Evolutionary conservation across 192 early-diverging fungal species (phyloP).

Genomic region (Irineochytrium annulatum): DNA sequence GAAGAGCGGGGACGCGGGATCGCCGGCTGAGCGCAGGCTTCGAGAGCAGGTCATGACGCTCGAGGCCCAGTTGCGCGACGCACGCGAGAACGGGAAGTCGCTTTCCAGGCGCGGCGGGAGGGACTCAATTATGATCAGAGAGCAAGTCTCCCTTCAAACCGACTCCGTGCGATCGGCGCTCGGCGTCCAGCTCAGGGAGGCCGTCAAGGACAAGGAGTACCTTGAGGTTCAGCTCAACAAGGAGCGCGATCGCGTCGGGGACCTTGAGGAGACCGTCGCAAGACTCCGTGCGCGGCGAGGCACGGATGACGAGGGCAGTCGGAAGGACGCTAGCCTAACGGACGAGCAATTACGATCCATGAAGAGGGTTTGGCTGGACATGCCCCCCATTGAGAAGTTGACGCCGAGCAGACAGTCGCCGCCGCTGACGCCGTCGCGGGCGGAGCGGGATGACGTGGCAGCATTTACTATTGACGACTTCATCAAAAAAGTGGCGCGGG

Average conservation of each 20-base stretch:
- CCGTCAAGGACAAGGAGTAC: conserved; percentile 34
- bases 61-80: conserved; percentile 11
- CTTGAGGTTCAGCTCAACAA: conserved; percentile 22
- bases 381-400: conserved; percentile 1
- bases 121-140: conserved; percentile 11
- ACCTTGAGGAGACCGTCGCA: conserved; percentile 21
- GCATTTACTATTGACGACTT: conserved; percentile 15
- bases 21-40: conserved; percentile 9
- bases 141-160: conserved; percentile 24
- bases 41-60: conserved; percentile 20
- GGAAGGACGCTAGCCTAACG: background rate
- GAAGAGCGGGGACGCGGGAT: background rate
- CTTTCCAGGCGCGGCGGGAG: background rate
- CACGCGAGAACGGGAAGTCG: background rate
- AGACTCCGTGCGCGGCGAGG: background rate
- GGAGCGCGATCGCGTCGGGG: conserved; percentile 17
- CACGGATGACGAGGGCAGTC: background rate
- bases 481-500: conserved; percentile 3
- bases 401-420: background rate
- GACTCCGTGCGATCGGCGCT: conserved; percentile 19
- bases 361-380: conserved; percentile 2
- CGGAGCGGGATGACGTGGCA: background rate
- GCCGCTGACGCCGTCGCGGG: background rate
- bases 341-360: background rate
- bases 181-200: conserved; percentile 32